Conservation (phyloP, 805 yeast species). For the Danielia oregonensis region DNA sequence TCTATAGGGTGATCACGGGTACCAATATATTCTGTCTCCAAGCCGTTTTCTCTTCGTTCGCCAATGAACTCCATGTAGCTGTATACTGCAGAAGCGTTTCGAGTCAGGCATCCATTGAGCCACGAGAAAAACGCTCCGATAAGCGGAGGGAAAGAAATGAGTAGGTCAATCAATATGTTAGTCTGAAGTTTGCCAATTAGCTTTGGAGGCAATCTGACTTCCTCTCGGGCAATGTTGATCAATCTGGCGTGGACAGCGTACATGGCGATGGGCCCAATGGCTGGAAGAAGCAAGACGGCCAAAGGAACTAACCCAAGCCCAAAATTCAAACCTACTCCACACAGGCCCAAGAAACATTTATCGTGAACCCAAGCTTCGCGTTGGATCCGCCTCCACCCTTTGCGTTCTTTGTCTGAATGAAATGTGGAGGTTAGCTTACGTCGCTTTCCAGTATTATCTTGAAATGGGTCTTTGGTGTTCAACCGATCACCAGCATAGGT, state of each 20-base stretch:
- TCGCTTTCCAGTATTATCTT: constrained; percentile 55
- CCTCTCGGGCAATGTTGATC: constrained; percentile 54
- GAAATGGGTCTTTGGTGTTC: constrained; percentile 64
- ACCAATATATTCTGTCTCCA: constrained; percentile 11
- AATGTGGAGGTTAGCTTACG: constrained; percentile 52
- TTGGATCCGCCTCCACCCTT: constrained; percentile 71
- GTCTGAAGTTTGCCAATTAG: constrained; percentile 69
- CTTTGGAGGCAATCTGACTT: constrained; percentile 53
- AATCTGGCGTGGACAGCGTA: constrained; percentile 73
- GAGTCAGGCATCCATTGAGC: constrained; percentile 81
- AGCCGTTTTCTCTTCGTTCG: constrained; percentile 8
- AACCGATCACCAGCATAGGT: constrained; percentile 64
- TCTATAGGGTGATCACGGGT: background rate
- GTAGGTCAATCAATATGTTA: constrained; percentile 69
- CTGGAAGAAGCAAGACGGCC: constrained; percentile 63
- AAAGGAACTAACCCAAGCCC: constrained; percentile 80
- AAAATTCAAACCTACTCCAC: constrained; percentile 58
- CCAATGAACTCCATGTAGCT: constrained; percentile 8
- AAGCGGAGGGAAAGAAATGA: constrained; percentile 75
- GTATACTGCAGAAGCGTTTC: constrained; percentile 83
- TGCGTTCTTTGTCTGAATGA: constrained; percentile 52
- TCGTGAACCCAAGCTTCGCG: constrained; percentile 85
- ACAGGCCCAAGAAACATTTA: constrained; percentile 75
- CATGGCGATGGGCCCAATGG: constrained; percentile 81
- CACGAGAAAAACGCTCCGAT: constrained; percentile 76